These are phyloP conservation scores for Casuarina cunninghamiana DNA, from an alignment of 306 rosid species.

Conservation along the genomic window DNA sequence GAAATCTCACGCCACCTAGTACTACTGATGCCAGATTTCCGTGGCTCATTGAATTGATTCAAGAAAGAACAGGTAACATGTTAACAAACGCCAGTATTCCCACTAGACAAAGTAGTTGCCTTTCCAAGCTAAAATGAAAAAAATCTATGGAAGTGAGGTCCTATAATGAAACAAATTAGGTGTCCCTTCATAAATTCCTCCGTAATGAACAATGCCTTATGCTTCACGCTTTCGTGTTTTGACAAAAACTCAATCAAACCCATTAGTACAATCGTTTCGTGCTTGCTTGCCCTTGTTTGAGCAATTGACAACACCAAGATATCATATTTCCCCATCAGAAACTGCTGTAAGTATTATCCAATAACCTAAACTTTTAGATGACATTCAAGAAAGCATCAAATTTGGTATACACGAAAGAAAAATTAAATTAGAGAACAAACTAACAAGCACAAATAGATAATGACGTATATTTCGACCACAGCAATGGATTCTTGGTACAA, in stretches of 20 bases:
- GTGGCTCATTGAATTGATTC: too few species aligned
- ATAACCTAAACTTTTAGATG: background rate
- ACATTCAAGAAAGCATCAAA: constrained; percentile 1
- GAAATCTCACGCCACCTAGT: too few species aligned
- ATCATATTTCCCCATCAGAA: constrained; percentile 1
- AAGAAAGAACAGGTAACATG: background rate
- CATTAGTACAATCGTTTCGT: background rate
- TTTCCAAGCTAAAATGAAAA: background rate
- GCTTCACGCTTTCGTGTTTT: background rate
- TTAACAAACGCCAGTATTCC: background rate
- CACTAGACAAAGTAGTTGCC: background rate
- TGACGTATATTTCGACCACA: background rate
- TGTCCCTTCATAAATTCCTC: background rate
- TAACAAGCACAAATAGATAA: background rate
- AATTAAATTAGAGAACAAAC: constrained; percentile 3
- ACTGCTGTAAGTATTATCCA: background rate
- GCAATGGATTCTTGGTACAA: background rate
- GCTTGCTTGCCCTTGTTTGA: background rate
- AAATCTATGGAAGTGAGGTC: background rate
- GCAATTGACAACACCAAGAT: background rate
- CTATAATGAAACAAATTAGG: background rate
- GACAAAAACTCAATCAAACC: background rate
- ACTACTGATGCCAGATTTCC: too few species aligned
- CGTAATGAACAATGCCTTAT: background rate
- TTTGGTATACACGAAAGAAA: background rate